Conservation (phyloP, 768 basidiomycete genomes). For the Tulasnella sp. region DNA sequence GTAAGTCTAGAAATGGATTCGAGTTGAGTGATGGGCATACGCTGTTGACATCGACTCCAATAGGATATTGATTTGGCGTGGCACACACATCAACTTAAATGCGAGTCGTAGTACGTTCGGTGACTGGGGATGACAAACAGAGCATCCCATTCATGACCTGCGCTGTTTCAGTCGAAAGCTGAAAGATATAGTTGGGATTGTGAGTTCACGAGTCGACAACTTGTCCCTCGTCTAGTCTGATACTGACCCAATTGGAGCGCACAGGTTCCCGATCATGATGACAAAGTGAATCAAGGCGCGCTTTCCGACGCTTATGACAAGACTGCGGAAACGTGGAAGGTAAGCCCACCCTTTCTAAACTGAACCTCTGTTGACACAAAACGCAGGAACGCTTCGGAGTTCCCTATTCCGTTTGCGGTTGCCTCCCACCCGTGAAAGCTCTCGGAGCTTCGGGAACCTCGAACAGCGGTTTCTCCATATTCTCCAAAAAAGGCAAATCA, state of each 20-base stretch:
- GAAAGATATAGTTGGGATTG: not conserved
- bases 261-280: slow-evolving; percentile 42
- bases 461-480: not conserved
- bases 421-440: slow-evolving; percentile 40
- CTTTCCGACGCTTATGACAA: slow-evolving; percentile 49
- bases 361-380: not conserved
- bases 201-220: not conserved
- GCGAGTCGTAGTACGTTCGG: slow-evolving; percentile 47
- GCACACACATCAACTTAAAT: slow-evolving; percentile 35
- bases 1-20: not conserved
- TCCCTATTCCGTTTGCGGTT: slow-evolving; percentile 59
- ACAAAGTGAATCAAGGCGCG: slow-evolving; percentile 48
- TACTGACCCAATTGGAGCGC: not conserved
- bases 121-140: slow-evolving; percentile 17
- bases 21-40: not conserved
- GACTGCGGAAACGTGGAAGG: slow-evolving; percentile 51
- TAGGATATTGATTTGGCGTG: slow-evolving; percentile 32
- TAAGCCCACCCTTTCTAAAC: slow-evolving; percentile 26
- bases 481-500: slow-evolving; percentile 16
- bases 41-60: not conserved
- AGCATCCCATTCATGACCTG: slow-evolving; percentile 30
- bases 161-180: not conserved
- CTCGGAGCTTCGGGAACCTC: not conserved
- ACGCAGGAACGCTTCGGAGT: slow-evolving; percentile 47
- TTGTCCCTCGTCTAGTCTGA: not conserved